Evolutionary conservation across 2,329 filamentous ascomycete species (phyloP).

Genomic region (Ampelomyces quisqualis): DNA sequence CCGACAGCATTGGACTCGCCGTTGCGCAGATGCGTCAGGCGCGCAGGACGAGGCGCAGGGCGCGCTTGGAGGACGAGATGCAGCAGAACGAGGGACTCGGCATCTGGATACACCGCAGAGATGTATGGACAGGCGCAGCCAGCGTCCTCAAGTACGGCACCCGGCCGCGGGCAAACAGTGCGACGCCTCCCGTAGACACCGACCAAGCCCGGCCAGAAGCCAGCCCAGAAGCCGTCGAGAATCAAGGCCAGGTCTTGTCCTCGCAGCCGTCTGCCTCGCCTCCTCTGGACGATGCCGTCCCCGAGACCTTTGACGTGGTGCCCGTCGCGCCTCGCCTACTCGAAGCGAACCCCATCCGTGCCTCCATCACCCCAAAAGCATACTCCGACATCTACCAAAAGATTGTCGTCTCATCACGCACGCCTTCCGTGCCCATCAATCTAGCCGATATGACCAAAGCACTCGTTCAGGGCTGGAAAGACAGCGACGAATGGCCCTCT

Average conservation of each 20-base stretch:
- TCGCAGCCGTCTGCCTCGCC: conserved; percentile 6
- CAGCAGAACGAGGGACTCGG: conserved; percentile 77
- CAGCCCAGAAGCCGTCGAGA: neutral
- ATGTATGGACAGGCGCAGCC: conserved; percentile 80
- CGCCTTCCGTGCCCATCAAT: conserved; percentile 86
- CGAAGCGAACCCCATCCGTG: conserved; percentile 71
- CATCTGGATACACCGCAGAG: conserved; percentile 74
- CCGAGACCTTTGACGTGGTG: conserved; percentile 51
- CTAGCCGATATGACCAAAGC: conserved; percentile 76
- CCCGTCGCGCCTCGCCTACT: conserved; percentile 75
- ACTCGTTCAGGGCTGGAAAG: conserved; percentile 88
- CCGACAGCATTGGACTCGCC: conserved; percentile 47
- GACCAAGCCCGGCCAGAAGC: too few relatives aligned
- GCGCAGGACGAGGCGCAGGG: conserved; percentile 43
- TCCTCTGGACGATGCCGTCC: conserved; percentile 5
- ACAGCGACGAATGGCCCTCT: conserved; percentile 90
- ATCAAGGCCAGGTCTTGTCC: too few relatives aligned
- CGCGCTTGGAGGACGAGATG: conserved; percentile 47
- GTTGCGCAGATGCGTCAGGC: conserved; percentile 32
- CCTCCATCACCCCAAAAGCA: conserved; percentile 69
- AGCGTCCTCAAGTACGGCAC: conserved; percentile 48
- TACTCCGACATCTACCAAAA: conserved; percentile 89
- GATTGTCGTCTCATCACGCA: conserved; percentile 75
- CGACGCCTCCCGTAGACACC: conserved; percentile 6
- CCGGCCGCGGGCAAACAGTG: conserved; percentile 4